Base-by-base conservation (phyloP, 441 rosid species). In the Melastoma candidum region DNA sequence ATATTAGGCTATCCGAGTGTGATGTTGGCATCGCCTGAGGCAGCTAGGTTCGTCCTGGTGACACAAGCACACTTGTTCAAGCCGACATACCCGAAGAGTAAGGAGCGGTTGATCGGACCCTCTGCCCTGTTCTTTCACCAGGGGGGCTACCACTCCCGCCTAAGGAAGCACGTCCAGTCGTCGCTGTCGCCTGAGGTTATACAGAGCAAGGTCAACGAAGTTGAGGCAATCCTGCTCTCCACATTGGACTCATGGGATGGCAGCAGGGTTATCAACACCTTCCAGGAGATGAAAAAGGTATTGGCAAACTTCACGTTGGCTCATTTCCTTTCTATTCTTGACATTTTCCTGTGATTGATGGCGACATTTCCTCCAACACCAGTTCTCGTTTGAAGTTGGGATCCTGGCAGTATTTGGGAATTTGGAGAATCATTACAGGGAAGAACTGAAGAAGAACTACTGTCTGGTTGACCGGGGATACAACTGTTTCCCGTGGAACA, bases 1-100 rank as follows among this genome's bases (percentile, higher is more conserved):
- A 72, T 92, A 56, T 73, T 92, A 4, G 98, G 98, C n/a, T 92
- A 94, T 59, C 98, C 92, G n/a, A 77, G 94, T 64, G 85, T 85
- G 43, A 87, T 87, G 96, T 68, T 92, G 69, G 87, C 94, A 0
- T 81, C 96, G 61, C 92, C 90, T 0, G 96, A 83, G 66, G 98
- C 94, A 13, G 78, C 94, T 0, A 71, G 83, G 49, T 85, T 80
- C 58, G 87, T 92, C 45, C 63, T 92, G 11, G 81, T 71, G 22
- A 80, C 87, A 0, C 77, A 75, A 45, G 77, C 96, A 53, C 82
- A 82, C 41, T 48, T 92, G 69, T 87, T 92, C 80, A 83, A 76
- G 68, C 96, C 98, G 2, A 85, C 96, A 1, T 92, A 85, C 67
- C 98, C 98, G 3, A 81, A 81, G 61, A 85, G 95, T 67, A 92